phyloP scores from a whole-genome alignment of 345 rosid species.

The Kernera saxatilis region DNA sequence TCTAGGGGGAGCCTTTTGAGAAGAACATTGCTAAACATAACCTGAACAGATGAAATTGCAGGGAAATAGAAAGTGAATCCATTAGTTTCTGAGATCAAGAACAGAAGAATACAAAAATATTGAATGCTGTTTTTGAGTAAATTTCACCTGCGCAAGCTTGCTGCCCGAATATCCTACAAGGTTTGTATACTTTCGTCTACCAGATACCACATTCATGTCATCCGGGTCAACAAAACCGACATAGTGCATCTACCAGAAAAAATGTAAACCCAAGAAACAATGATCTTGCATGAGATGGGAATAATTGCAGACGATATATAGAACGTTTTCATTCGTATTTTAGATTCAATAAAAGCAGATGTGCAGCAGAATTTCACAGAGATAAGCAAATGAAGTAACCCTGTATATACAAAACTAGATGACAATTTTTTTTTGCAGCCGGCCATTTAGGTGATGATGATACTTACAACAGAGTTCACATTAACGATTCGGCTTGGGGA shows the following conservation, averaged over 20 bases:
- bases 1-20: slow-evolving; percentile 71
- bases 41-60: slow-evolving; percentile 33
- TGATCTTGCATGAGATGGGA: background rate
- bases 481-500: slow-evolving; percentile 82
- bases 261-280: slow-evolving; percentile 8
- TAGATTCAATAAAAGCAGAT: background rate
- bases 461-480: slow-evolving; percentile 90
- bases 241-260: slow-evolving; percentile 68
- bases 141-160: slow-evolving; percentile 85
- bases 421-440: background rate
- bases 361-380: background rate
- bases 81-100: slow-evolving; percentile 4
- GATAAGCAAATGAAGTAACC: background rate
- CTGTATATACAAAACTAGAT: background rate
- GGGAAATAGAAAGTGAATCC: background rate
- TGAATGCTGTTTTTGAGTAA: background rate
- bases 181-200: slow-evolving; percentile 73
- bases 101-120: background rate
- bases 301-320: background rate
- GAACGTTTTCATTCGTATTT: background rate
- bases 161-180: slow-evolving; percentile 69
- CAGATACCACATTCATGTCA: slow-evolving; percentile 79
- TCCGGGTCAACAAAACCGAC: slow-evolving; percentile 85
- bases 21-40: slow-evolving; percentile 81
- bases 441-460: background rate